Evolutionary conservation across 352 stramenopile genomes (phyloP).

Genomic region (Phytopythium montanum): DNA sequence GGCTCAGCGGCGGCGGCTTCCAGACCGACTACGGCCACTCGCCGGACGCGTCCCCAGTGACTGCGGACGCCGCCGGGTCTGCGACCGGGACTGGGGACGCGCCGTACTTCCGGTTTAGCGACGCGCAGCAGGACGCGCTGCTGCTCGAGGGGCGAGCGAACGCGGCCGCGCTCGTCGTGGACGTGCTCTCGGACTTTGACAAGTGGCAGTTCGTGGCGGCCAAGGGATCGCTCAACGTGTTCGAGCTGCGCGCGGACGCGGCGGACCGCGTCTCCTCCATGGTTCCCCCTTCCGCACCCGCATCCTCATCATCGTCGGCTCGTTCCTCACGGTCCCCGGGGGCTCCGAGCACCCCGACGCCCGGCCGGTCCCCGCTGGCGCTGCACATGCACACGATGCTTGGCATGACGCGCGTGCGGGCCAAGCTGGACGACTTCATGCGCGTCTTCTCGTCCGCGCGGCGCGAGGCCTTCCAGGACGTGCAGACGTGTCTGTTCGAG

Average conservation of each 20-base stretch:
- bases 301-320: constrained; percentile 1
- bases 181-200: constrained; percentile 50
- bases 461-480: constrained; percentile 51
- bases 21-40: constrained; percentile 10
- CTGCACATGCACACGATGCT: constrained; percentile 52
- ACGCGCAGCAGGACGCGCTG: constrained; percentile 43
- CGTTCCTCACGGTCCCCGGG: neutral
- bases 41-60: neutral
- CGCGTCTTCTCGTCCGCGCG: constrained; percentile 35
- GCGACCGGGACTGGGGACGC: neutral
- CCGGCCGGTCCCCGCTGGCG: constrained; percentile 12
- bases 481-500: constrained; percentile 53
- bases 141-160: constrained; percentile 46
- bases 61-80: constrained; percentile 10
- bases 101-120: constrained; percentile 53
- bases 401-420: constrained; percentile 47
- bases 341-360: too few species aligned
- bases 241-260: constrained; percentile 46
- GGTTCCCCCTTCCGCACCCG: constrained; percentile 25
- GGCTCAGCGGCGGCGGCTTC: constrained; percentile 5
- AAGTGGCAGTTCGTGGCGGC: constrained; percentile 64
- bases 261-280: constrained; percentile 47
- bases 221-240: constrained; percentile 38
- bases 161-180: constrained; percentile 50
- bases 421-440: constrained; percentile 70